These are phyloP conservation scores for Sicyos edulis DNA, from an alignment of 306 rosid genomes.

Conservation along the genomic window DNA sequence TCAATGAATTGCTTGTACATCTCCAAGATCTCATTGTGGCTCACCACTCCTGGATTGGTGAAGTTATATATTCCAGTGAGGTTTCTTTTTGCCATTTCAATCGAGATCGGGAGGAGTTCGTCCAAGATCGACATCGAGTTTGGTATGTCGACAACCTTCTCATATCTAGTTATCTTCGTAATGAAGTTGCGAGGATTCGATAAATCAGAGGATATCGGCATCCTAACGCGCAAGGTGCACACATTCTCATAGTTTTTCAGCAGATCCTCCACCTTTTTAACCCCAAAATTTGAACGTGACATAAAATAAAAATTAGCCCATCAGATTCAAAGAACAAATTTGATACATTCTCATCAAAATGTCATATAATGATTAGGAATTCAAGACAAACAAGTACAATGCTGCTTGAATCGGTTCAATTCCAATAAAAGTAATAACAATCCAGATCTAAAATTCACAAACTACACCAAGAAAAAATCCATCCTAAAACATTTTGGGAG, in stretches of 20 bases:
- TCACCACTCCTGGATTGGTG: constrained; percentile 88
- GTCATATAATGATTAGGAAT: constrained; percentile 1
- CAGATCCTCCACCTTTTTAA: constrained; percentile 72
- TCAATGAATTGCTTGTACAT: constrained; percentile 65
- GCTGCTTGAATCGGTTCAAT: background rate
- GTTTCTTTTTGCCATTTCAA: constrained; percentile 84
- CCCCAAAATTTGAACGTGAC: constrained; percentile 5
- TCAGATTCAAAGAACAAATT: background rate
- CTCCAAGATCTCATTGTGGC: constrained; percentile 83
- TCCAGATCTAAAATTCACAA: background rate
- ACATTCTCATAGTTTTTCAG: constrained; percentile 75
- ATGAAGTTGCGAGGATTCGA: constrained; percentile 78
- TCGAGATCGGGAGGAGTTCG: constrained; percentile 75
- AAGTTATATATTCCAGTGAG: constrained; percentile 85
- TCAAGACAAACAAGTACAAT: background rate
- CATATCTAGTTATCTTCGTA: constrained; percentile 71
- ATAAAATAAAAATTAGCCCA: background rate
- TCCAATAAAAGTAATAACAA: background rate
- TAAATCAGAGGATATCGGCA: constrained; percentile 84
- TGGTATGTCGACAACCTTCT: constrained; percentile 78
- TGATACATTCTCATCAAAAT: background rate
- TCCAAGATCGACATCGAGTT: constrained; percentile 87
- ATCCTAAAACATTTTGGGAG: too few relatives aligned
- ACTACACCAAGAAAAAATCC: too few relatives aligned
- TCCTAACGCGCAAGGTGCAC: constrained; percentile 74